These are phyloP conservation scores for Hsuehochloa calcarea DNA, from an alignment of 176 grass and related monocot species.

Conservation along the genomic window DNA sequence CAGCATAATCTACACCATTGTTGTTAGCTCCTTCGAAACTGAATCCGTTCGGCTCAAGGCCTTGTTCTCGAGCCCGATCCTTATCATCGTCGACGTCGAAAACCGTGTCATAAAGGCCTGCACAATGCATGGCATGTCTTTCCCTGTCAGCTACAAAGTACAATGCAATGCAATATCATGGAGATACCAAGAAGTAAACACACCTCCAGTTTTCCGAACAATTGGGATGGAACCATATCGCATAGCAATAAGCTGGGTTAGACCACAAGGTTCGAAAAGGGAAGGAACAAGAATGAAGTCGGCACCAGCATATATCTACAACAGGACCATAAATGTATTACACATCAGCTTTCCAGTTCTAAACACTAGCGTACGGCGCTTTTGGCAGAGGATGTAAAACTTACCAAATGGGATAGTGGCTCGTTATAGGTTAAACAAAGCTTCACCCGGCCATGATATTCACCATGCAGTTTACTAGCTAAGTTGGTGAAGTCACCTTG, in stretches of 20 bases:
- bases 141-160: neutral
- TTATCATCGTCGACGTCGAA: conserved; percentile 80
- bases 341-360: conserved; percentile 7
- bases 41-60: conserved; percentile 90
- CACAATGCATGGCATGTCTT: neutral
- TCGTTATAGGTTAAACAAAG: conserved; percentile 92
- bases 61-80: conserved; percentile 65
- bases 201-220: conserved; percentile 94
- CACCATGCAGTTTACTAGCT: conserved; percentile 61
- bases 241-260: conserved; percentile 92
- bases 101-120: conserved; percentile 88
- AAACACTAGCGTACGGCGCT: neutral
- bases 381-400: conserved; percentile 8
- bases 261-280: conserved; percentile 88
- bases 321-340: conserved; percentile 13
- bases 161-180: neutral
- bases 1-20: conserved; percentile 64
- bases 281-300: conserved; percentile 99
- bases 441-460: conserved; percentile 60
- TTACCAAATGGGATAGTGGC: conserved; percentile 86
- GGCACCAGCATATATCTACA: conserved; percentile 93
- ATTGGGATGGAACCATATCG: conserved; percentile 93
- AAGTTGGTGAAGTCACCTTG: conserved; percentile 82
- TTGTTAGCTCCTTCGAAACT: conserved; percentile 76
- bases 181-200: conserved; percentile 1